These are phyloP conservation scores for Suillus occidentalis DNA, from an alignment of 768 basidiomycete species.

Conservation along the genomic window DNA sequence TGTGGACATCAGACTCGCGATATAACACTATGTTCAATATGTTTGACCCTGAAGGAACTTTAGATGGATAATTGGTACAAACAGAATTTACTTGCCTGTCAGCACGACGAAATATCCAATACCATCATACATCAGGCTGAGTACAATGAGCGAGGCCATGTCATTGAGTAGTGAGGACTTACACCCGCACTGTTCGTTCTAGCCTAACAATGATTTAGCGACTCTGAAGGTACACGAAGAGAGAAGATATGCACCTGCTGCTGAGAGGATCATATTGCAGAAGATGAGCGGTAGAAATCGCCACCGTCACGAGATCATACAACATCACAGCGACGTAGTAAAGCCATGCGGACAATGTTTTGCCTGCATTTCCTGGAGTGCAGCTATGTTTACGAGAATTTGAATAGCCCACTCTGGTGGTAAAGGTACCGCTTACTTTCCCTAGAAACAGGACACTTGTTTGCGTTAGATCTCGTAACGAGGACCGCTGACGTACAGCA, in stretches of 20 bases:
- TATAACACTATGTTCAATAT: conserved; percentile 52
- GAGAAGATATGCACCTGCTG: conserved; percentile 20
- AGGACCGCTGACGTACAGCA: conserved; percentile 19
- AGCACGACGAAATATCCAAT: conserved; percentile 60
- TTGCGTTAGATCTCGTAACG: neutral
- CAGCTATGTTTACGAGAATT: conserved; percentile 42
- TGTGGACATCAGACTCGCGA: conserved; percentile 35
- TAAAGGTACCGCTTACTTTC: conserved; percentile 30
- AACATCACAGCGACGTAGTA: conserved; percentile 59
- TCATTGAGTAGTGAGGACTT: conserved; percentile 7
- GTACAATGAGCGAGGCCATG: conserved; percentile 11
- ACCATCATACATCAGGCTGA: conserved; percentile 69
- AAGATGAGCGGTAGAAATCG: conserved; percentile 53
- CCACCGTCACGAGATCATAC: conserved; percentile 54
- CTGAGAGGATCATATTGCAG: conserved; percentile 41
- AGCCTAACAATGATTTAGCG: conserved; percentile 18
- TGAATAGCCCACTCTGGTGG: neutral
- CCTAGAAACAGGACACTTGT: conserved; percentile 25
- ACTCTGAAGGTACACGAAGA: neutral
- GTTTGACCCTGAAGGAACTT: conserved; percentile 41
- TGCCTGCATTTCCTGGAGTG: conserved; percentile 35
- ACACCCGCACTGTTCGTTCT: conserved; percentile 31
- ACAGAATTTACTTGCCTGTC: conserved; percentile 38
- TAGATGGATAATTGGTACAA: neutral
- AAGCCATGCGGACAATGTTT: conserved; percentile 47